Base-by-base conservation (phyloP, 208 protist species). In the Acanthamoeba castellanii region DNA sequence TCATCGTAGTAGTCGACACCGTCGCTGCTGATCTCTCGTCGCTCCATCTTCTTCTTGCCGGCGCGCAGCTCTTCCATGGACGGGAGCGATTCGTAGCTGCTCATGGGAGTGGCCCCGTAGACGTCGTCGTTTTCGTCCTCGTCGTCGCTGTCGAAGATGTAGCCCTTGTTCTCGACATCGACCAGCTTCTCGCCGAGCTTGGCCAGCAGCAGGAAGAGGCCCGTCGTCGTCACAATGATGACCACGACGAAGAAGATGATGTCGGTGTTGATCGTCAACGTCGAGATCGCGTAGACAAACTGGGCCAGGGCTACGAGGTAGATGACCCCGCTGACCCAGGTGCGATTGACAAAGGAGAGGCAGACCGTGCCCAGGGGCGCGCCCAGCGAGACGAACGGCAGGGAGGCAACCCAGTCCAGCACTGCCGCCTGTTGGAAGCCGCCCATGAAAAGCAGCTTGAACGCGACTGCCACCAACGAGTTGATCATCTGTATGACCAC, bases 401-500 rank as follows among this genome's bases (percentile, higher is more conserved):
- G 22, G 7, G 78, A 57, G 78, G 50, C 52, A 4, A 87, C 50
- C 78, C 78, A 87, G 32, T 87, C 78, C 16, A 87, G 47, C 5
- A 87, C 37, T 4, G 78, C 78, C 18, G 16, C 27, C 30, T 30
- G 20, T 6, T 27, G 8, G 32, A 87, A 87, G 27, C 47, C 47
- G 78, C 13, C 52, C 78, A 87, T 55, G 32, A 87, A 87, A 3
- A 61, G 27, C 47, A 87, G 47, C 78, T 87, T 87, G 78, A 87
- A 87, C 7, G 11, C 78, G n/a, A 87, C 78, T 37, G 78, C 78
- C 8, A 55, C 11, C 50, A 87, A 7, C 16, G 78, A 64, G 50
- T 87, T 87, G 78, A 87, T 87, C 78, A 61, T 61, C 78, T 87
- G 78, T 87, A 87, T 87, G 50, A 87, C 50, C 45, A 87, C 78